A percentile compares a stretch with the other conserved stretches of the same genome.
Conservation (phyloP, 2,329 filamentous ascomycete genomes). For the Stemphylium lycopersici region DNA sequence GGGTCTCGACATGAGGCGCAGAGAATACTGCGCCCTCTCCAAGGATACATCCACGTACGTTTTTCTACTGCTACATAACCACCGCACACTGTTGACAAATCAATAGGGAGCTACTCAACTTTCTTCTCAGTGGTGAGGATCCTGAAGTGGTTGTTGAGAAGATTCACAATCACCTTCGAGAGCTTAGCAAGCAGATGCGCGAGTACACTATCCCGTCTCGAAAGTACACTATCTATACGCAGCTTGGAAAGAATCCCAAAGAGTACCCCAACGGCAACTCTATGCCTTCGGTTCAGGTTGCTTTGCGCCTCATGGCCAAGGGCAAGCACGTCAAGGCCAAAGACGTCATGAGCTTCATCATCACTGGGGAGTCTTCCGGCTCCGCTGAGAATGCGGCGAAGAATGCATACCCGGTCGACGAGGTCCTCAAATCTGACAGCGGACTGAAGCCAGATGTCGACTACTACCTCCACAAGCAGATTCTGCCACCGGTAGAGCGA, state of each 20-base stretch:
- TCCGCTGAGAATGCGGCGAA: slow-evolving; percentile 75
- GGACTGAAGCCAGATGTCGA: slow-evolving; percentile 88
- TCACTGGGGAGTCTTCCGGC: slow-evolving; percentile 74
- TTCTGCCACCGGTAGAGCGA: slow-evolving; percentile 96
- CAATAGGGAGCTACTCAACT: slow-evolving; percentile 77
- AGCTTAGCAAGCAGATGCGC: slow-evolving; percentile 86
- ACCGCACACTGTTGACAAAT: slow-evolving; percentile 13
- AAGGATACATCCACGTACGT: slow-evolving; percentile 83
- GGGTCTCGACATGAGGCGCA: slow-evolving; percentile 94
- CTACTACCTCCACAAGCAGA: slow-evolving; percentile 98
- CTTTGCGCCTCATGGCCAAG: slow-evolving; percentile 81
- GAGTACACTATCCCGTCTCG: slow-evolving; percentile 73
- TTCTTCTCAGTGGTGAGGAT: slow-evolving; percentile 92
- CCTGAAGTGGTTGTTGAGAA: slow-evolving; percentile 84
- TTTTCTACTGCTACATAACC: not conserved
- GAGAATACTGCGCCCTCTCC: slow-evolving; percentile 94
- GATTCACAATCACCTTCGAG: slow-evolving; percentile 90
- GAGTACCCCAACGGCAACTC: slow-evolving; percentile 93
- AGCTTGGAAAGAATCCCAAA: slow-evolving; percentile 90
- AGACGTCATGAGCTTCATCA: slow-evolving; percentile 95
- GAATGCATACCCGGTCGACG: slow-evolving; percentile 84
- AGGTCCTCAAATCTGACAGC: slow-evolving; percentile 78
- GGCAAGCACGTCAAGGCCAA: slow-evolving; percentile 90
- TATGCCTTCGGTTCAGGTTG: slow-evolving; percentile 98
- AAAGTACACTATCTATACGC: slow-evolving; percentile 98